These are phyloP conservation scores for Cystobasidium sp. DNA, from an alignment of 1,284 basidiomycete species.

Conservation along the genomic window DNA sequence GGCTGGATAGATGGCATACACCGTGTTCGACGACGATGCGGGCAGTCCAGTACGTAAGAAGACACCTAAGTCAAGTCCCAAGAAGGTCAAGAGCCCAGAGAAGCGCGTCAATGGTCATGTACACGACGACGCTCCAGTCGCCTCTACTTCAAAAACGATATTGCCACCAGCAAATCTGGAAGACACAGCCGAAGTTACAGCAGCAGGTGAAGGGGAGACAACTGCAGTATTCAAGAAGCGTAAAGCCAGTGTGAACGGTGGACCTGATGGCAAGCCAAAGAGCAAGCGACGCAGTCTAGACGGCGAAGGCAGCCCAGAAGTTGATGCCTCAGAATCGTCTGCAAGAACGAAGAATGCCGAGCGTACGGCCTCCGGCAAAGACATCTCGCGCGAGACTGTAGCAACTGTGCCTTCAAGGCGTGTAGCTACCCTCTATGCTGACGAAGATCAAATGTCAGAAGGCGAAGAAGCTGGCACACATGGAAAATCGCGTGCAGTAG, in stretches of 20 bases:
- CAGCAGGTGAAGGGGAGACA: slow-evolving; percentile 1
- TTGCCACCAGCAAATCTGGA: slow-evolving; percentile 20
- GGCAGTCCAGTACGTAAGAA: neutral
- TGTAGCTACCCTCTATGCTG: slow-evolving; percentile 27
- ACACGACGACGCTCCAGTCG: slow-evolving; percentile 20
- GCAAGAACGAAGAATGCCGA: neutral
- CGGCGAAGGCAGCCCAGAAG: neutral
- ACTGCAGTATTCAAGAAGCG: slow-evolving; percentile 20
- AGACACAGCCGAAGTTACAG: neutral
- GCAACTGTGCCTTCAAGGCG: slow-evolving; percentile 2
- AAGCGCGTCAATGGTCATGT: neutral
- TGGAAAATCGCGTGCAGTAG: neutral
- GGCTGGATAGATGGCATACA: slow-evolving; percentile 1
- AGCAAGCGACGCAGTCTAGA: slow-evolving; percentile 6
- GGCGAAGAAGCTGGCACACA: slow-evolving; percentile 9
- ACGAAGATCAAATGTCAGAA: slow-evolving; percentile 21
- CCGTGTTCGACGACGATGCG: slow-evolving; percentile 6
- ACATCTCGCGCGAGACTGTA: neutral
- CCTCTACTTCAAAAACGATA: slow-evolving; percentile 36
- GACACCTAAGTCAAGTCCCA: neutral
- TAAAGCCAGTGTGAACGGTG: slow-evolving; percentile 10
- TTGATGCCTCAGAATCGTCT: neutral
- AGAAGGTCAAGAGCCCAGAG: neutral
- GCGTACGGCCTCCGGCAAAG: neutral
- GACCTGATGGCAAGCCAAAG: neutral